Conservation (phyloP, 2,329 filamentous ascomycete genomes). For the Diplodia scrobiculata region DNA sequence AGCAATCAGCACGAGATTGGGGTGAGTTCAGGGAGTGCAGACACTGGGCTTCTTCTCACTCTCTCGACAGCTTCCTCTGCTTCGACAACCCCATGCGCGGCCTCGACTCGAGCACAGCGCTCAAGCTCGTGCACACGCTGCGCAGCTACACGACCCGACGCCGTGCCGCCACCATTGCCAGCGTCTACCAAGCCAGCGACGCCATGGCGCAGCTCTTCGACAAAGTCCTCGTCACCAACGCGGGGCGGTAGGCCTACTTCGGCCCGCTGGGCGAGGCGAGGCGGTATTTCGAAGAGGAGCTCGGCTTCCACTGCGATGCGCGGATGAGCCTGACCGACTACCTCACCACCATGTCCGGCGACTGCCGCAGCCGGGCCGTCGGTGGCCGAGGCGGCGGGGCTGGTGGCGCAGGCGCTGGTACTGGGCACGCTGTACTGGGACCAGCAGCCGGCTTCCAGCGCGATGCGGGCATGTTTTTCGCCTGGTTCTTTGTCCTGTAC, state of each 20-base stretch:
- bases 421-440: conserved; percentile 8
- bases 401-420: not conserved
- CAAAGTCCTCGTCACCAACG: conserved; percentile 72
- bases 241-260: conserved; percentile 76
- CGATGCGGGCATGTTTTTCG: not conserved
- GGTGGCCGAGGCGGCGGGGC: not conserved
- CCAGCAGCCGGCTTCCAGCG: not conserved
- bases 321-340: conserved; percentile 75
- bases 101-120: conserved; percentile 51
- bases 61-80: conserved; percentile 27
- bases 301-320: conserved; percentile 68
- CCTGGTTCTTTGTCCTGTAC: not conserved
- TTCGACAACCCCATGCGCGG: conserved; percentile 53
- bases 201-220: conserved; percentile 60
- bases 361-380: not conserved
- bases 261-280: conserved; percentile 63
- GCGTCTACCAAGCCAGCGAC: conserved; percentile 58
- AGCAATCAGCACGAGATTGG: not conserved
- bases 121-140: conserved; percentile 60
- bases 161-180: conserved; percentile 56
- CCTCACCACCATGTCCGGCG: conserved; percentile 53
- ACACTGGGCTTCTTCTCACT: not conserved
- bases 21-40: not conserved
- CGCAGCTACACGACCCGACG: conserved; percentile 54
- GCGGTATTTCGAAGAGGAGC: conserved; percentile 61